Conservation (phyloP, 768 basidiomycete species). For the Rhizopogon salebrosus region DNA sequence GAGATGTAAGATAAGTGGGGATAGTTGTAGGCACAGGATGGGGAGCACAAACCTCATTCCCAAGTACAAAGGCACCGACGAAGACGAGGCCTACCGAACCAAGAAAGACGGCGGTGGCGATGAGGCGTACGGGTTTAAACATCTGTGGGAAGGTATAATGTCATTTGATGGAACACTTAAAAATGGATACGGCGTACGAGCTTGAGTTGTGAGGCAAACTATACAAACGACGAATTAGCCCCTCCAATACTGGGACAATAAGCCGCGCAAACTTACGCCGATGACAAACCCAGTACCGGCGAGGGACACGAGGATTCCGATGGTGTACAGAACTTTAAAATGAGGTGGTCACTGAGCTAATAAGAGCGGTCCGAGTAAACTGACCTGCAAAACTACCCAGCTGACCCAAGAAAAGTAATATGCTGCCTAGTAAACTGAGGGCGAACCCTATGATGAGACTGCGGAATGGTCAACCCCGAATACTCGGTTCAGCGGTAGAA, state of each 20-base stretch:
- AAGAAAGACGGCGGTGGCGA: conserved; percentile 76
- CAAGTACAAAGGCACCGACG: conserved; percentile 76
- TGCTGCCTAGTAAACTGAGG: conserved; percentile 73
- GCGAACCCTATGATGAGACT: conserved; percentile 75
- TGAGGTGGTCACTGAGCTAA: conserved; percentile 1
- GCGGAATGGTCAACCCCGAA: conserved; percentile 1
- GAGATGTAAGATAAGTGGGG: neutral
- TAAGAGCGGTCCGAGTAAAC: conserved; percentile 21
- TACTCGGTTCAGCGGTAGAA: neutral
- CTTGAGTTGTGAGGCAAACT: conserved; percentile 81
- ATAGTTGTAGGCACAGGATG: neutral
- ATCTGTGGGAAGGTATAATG: conserved; percentile 44
- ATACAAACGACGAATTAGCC: conserved; percentile 5
- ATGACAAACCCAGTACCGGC: conserved; percentile 89
- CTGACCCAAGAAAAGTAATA: conserved; percentile 70
- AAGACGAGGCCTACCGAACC: conserved; percentile 80
- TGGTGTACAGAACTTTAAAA: conserved; percentile 64
- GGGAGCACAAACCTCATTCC: conserved; percentile 49
- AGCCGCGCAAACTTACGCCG: conserved; percentile 52
- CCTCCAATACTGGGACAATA: neutral
- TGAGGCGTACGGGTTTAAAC: conserved; percentile 89
- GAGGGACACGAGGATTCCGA: conserved; percentile 80
- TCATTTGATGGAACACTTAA: neutral
- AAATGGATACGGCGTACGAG: conserved; percentile 42
- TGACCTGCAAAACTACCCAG: conserved; percentile 69